These are phyloP conservation scores for Rhododendron simsii DNA, from an alignment of 148 eudicot species.

Conservation along the genomic window DNA sequence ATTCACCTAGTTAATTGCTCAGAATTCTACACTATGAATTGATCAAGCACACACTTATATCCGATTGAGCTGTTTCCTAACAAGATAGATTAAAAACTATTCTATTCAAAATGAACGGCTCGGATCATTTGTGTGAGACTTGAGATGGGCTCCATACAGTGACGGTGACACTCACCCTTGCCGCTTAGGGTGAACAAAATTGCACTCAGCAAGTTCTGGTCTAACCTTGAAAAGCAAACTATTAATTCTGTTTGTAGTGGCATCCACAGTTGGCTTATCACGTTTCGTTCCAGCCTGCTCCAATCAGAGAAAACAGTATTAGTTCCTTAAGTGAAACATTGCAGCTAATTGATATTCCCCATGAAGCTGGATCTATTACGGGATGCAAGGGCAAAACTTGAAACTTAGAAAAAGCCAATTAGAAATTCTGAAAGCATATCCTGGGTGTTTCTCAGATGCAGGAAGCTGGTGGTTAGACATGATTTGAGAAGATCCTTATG, in stretches of 20 bases:
- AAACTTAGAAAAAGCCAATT: neutral
- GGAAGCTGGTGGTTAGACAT: neutral
- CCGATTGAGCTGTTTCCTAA: neutral
- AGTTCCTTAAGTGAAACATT: neutral
- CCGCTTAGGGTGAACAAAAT: neutral
- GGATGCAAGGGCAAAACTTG: neutral
- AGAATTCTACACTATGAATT: neutral
- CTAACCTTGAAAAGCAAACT: conserved; percentile 81
- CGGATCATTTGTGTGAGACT: neutral
- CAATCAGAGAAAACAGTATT: conserved; percentile 10
- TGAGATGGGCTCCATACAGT: neutral
- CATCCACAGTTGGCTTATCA: conserved; percentile 64
- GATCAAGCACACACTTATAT: neutral
- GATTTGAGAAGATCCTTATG: neutral
- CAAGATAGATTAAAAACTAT: neutral
- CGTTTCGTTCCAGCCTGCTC: conserved; percentile 72
- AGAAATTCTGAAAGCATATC: neutral
- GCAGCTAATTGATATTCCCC: neutral
- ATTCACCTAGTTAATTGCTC: neutral
- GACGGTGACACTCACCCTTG: neutral
- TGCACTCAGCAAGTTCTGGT: neutral
- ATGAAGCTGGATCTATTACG: neutral
- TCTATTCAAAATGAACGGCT: neutral
- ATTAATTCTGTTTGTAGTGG: conserved; percentile 67
- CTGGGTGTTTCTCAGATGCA: neutral